Base-by-base conservation (phyloP, 768 basidiomycete species). In the Strobilomyces dryophilus region DNA sequence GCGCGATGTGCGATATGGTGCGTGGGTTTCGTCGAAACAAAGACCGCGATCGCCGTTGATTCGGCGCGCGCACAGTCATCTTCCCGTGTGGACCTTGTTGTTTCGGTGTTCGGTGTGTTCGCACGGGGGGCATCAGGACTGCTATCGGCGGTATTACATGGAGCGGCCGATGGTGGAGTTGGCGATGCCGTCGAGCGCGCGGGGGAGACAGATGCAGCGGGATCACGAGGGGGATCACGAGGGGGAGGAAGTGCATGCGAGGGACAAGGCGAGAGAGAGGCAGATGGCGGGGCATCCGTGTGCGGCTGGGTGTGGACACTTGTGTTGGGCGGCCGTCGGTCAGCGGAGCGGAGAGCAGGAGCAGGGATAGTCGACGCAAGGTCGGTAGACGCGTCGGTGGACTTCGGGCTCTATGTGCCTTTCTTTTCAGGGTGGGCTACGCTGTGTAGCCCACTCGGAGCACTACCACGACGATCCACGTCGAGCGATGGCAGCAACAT, bases 251-350 rank as follows among this genome's bases (percentile, higher is more conserved):
- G 51, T 47, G 8, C 41, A 47, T 20, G 36, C 56, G 41, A 49
- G n/a, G 7, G 60, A 42, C 31, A 41, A 31, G 6, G 15, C 8
- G 11, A 32, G 51, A 34, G 61, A 63, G 20, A 50, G 54, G 21
- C 47, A 43, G 8, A 45, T 71, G 45, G 50, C 60, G 12, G 88
- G 84, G 4, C 84, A 87, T 64, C 77, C 75, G 0, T 92, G 90
- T 69, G 86, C 87, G 14, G 80, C 87, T 40, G 90, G 89, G 5
- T 92, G 89, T 69, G 89, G 90, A 0, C 90, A 92, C 70, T 79
- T 78, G 58, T 92, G 89, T 59, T 91, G 88, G 88, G 80, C 79
- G 15, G 73, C 75, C n/a, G 44, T 68, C 18, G 45, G 55, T 18
- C 51, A 49, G 20, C 29, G 42, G 32, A 40, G 35, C 7, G 51